Percentiles rank a stretch among this genome's conserved stretches.
Conservation (phyloP, 1,139 yeast genomes). For the Taphrina deformans region DNA sequence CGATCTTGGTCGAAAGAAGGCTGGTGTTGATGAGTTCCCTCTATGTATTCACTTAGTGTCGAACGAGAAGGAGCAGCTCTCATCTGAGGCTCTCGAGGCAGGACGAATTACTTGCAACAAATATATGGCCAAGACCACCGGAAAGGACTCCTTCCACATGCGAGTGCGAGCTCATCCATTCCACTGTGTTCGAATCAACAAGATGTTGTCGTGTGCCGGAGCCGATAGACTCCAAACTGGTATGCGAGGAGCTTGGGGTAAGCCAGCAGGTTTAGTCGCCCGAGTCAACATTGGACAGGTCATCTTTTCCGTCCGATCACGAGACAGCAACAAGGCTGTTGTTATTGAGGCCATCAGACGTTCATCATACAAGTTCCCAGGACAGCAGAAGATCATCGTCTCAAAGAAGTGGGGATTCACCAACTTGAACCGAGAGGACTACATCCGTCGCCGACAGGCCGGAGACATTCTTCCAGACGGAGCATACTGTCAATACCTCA, state of each 20-base stretch:
- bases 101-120: constrained; percentile 99
- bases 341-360: constrained; percentile 99
- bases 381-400: constrained; percentile 98
- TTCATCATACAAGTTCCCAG: constrained; percentile 99
- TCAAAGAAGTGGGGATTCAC: constrained; percentile 99
- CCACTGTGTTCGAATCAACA: constrained; percentile 99
- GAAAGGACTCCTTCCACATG: constrained; percentile 99
- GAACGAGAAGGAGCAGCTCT: constrained; percentile 98
- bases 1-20: constrained; percentile 99
- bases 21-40: constrained; percentile 98
- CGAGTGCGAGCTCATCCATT: constrained; percentile 99
- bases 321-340: constrained; percentile 95
- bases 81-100: constrained; percentile 99
- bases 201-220: constrained; percentile 99
- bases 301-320: constrained; percentile 97
- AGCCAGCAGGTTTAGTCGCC: constrained; percentile 99
- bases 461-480: constrained; percentile 99
- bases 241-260: constrained; percentile 99
- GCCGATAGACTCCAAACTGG: constrained; percentile 99
- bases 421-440: constrained; percentile 95
- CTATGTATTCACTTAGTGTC: constrained; percentile 98
- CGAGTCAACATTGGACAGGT: constrained; percentile 99
- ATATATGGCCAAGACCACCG: constrained; percentile 95
- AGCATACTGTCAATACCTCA: constrained; percentile 98
- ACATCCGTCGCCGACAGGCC: constrained; percentile 87